A percentile compares a stretch with the other conserved stretches of the same genome.
phyloP scores from a whole-genome alignment of 2,329 filamentous ascomycete genomes.

The Apiospora malaysiana region DNA sequence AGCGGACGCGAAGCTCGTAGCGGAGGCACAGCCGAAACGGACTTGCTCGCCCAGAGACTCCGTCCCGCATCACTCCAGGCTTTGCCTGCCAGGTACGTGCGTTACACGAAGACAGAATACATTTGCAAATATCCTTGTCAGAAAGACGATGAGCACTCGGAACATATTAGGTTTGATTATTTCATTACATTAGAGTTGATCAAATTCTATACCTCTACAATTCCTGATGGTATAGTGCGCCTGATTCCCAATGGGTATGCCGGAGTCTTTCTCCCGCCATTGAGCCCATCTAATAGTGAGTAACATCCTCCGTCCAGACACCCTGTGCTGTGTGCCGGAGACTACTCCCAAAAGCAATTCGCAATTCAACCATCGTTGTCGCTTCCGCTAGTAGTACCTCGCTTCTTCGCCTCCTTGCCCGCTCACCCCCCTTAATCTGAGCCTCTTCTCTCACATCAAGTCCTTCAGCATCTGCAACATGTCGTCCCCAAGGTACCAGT shows the following conservation, averaged over 20 bases:
- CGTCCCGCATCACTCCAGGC: background rate
- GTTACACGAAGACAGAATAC: background rate
- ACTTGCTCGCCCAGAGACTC: background rate
- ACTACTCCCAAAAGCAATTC: too few species aligned
- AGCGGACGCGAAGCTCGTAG: background rate
- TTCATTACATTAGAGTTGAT: background rate
- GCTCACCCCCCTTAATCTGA: background rate
- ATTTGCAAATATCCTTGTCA: background rate
- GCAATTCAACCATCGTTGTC: background rate
- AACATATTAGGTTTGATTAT: background rate
- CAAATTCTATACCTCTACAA: background rate
- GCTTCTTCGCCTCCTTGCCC: background rate
- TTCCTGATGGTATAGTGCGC: background rate
- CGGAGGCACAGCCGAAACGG: background rate
- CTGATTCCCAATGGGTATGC: background rate
- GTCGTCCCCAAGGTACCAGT: conserved; percentile 17
- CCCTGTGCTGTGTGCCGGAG: background rate
- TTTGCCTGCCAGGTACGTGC: background rate
- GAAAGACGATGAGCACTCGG: background rate
- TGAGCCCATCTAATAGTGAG: background rate
- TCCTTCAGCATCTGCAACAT: conserved; percentile 7
- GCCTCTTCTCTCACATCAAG: background rate
- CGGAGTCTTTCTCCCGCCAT: background rate
- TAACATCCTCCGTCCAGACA: background rate
- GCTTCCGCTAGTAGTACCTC: background rate